Base-by-base conservation (phyloP, 805 yeast species). In the Maudiozyma pseudohumilis region DNA sequence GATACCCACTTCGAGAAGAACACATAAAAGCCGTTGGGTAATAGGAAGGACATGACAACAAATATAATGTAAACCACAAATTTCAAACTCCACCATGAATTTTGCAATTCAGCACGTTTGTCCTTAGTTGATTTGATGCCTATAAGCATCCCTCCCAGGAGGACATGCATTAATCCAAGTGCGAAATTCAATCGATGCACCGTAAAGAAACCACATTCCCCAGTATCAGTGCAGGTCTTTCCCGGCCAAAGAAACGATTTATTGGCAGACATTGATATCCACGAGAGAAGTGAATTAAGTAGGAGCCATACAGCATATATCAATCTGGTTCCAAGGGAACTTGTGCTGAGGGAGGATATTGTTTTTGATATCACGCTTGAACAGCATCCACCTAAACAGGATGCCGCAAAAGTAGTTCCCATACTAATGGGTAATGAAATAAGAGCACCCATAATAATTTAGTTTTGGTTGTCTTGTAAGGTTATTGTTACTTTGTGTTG, bases 151-250 rank as follows among this genome's bases (percentile, higher is more conserved):
- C 64, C 59, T 1, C 92, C 94, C 39, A 92, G 63, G 0, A 77
- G 45, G 24, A 88, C 50, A 62, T 92, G 98, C 40, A 86, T 60
- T 38, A 77, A 35, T 2, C 95, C 97, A 15, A 92, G 64, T 2
- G 96, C 88, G 54, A 87, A 83, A 60, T 86, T 86, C 50, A 92
- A 67, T 39, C 97, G 66, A 56, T 92, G 94, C n/a, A 92, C 96
- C 4, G 94, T 88, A 12, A 86, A 84, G 60, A 89, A 92, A 33
- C 96, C 94, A 59, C 95, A 87, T 49, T 83, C 83, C 40, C 82
- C 80, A 17, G 75, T 74, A 11, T 92, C 94, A 31, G 78, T 76
- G 61, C 98, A 89, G 29, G 86, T 66, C 41, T 70, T 72, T 42
- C 81, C 92, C 7, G 92, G 75, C 61, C 82, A 74, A 41, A 75